phyloP scores from a whole-genome alignment of 1,139 yeast genomes.

The Kodamaea suecica region DNA sequence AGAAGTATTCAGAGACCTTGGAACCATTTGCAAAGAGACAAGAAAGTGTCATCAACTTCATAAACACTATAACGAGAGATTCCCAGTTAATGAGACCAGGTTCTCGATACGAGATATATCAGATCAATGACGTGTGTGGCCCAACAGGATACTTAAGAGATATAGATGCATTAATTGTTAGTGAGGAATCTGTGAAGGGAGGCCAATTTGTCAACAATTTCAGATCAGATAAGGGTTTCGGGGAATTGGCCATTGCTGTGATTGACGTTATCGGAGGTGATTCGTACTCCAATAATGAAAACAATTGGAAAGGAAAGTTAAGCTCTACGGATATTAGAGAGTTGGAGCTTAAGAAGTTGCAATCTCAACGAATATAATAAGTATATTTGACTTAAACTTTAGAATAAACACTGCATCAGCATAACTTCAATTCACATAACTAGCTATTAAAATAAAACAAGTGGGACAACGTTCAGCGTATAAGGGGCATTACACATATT shows the following conservation, averaged over 20 bases:
- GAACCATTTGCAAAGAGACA: slow-evolving; percentile 58
- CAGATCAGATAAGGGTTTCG: slow-evolving; percentile 57
- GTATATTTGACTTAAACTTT: no score
- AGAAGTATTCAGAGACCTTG: slow-evolving; percentile 65
- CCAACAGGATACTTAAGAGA: slow-evolving; percentile 81
- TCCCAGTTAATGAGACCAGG: neutral
- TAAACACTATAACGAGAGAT: slow-evolving; percentile 22
- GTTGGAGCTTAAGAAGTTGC: slow-evolving; percentile 14
- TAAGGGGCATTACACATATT: no score
- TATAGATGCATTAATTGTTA: slow-evolving; percentile 77
- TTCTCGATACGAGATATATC: slow-evolving; percentile 39
- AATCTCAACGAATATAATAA: neutral
- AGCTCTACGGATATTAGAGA: slow-evolving; percentile 68
- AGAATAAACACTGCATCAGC: neutral
- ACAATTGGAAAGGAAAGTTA: slow-evolving; percentile 63
- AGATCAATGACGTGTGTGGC: slow-evolving; percentile 86
- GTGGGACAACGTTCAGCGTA: no score
- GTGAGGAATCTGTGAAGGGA: slow-evolving; percentile 76
- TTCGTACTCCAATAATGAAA: slow-evolving; percentile 32
- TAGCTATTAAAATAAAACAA: neutral
- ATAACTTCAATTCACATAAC: slow-evolving; percentile 1
- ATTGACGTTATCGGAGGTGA: slow-evolving; percentile 70
- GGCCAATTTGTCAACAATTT: slow-evolving; percentile 67
- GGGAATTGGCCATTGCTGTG: slow-evolving; percentile 50
- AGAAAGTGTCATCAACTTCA: slow-evolving; percentile 44